Evolutionary conservation across 768 basidiomycete genomes (phyloP), one percentile per base, ranked within the genome.

Genomic region (Hericium erinaceus): DNA sequence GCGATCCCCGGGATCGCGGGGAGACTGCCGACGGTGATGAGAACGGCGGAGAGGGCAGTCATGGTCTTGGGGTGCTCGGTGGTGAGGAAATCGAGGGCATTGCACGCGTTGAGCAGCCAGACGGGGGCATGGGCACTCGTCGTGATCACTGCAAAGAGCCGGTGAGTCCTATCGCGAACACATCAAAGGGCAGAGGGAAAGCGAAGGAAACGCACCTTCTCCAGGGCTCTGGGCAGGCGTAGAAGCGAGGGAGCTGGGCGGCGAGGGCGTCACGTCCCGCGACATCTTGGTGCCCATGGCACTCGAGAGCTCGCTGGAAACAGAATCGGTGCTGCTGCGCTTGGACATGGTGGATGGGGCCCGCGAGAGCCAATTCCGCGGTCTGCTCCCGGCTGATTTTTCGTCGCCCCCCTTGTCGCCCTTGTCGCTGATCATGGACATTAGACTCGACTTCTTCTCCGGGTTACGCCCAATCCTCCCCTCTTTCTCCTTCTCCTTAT

Each of bases 91-190:
- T 89, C 86, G 59, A 91, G 77, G 10, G 89, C 88, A 51, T 76
- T 81, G 63, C 84, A 84, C 1, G 89, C 88, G 64, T 89, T 89
- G 57, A 91, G 66, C 16, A 91, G 77, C 88, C 88, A 91, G 0
- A 81, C 72, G 0, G 88, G 88, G 11, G 83, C 88, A 58, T 86
- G 80, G 15, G 79, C 74, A 8, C 80, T 73, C 3, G 74, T 71
- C 0, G 77, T 78, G 26, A 73, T 67, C 11, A 67, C 74, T 76
- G 54, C 2, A 28, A 38, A 4, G 15, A 22, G 20, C 22, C 33
- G 33, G 22, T 51, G 15, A 51, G 49, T 26, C 44, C 44, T 33
- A 33, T 33, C 33, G 49, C 24, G 20, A 46, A 8, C 38, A 55
- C 46, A 41, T 38, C 55, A 51, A 11, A 37, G 41, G 44, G 18